Conservation (phyloP, 805 yeast species). For the Sugiyamaella chiloensis region DNA sequence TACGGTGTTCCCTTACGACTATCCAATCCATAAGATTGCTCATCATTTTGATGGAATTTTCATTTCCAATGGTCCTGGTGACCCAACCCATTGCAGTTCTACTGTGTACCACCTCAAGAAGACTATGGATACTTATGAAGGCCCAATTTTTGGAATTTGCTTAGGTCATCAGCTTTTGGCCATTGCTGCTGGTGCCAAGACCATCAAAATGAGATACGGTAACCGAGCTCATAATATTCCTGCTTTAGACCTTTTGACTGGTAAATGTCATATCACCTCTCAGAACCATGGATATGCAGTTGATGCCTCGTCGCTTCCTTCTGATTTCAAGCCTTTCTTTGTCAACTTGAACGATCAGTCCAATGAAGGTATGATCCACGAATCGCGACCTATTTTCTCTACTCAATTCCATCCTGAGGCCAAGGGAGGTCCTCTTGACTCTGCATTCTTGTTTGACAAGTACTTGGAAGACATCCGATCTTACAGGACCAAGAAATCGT, state of each 20-base stretch:
- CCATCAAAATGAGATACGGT: slow-evolving; percentile 92
- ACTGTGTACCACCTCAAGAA: slow-evolving; percentile 73
- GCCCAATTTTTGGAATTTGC: slow-evolving; percentile 97
- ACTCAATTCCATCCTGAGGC: slow-evolving; percentile 99
- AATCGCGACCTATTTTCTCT: slow-evolving; percentile 82
- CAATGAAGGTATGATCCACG: slow-evolving; percentile 96
- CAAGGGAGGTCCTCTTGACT: slow-evolving; percentile 97
- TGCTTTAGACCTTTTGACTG: slow-evolving; percentile 82
- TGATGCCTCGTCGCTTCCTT: slow-evolving; percentile 69
- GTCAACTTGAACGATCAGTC: slow-evolving; percentile 92
- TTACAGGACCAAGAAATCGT: slow-evolving; percentile 45
- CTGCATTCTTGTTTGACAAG: slow-evolving; percentile 85
- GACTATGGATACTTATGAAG: slow-evolving; percentile 62
- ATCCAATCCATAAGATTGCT: slow-evolving; percentile 87
- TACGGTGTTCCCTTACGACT: slow-evolving; percentile 95
- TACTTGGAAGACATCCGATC: slow-evolving; percentile 67
- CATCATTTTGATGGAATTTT: slow-evolving; percentile 92
- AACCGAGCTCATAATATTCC: slow-evolving; percentile 99
- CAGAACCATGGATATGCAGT: slow-evolving; percentile 99
- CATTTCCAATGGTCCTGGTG: slow-evolving; percentile 96
- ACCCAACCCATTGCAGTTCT: slow-evolving; percentile 83
- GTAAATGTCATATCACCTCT: slow-evolving; percentile 95
- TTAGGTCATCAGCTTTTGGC: slow-evolving; percentile 96
- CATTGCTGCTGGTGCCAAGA: slow-evolving; percentile 90
- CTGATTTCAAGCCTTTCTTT: slow-evolving; percentile 82